Evolutionary conservation across 2,329 filamentous ascomycete genomes (phyloP).

Genomic region (Coniochaeta sp.): DNA sequence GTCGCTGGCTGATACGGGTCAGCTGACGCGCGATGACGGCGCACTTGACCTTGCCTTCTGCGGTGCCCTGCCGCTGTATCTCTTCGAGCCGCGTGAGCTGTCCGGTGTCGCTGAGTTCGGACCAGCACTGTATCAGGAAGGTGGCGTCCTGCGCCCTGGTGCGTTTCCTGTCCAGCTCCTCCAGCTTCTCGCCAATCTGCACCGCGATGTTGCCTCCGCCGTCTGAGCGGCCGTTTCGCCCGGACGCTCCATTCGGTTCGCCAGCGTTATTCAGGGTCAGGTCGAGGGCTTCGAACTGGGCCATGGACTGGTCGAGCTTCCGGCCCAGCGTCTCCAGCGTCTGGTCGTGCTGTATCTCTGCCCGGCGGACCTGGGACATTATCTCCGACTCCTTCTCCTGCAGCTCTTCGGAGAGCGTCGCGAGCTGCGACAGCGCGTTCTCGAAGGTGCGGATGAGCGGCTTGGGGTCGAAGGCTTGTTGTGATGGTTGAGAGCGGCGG

Average conservation of each 20-base stretch:
- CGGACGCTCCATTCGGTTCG: slow-evolving; percentile 23
- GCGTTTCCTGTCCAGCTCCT: slow-evolving; percentile 89
- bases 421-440: slow-evolving; percentile 61
- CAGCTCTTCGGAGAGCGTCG: slow-evolving; percentile 70
- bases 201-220: slow-evolving; percentile 82
- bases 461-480: slow-evolving; percentile 80
- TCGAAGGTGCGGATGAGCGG: slow-evolving; percentile 95
- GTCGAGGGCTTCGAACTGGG: slow-evolving; percentile 86
- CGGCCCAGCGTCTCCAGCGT: slow-evolving; percentile 81
- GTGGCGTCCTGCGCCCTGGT: slow-evolving; percentile 86
- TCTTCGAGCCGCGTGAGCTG: slow-evolving; percentile 83
- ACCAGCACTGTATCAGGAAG: slow-evolving; percentile 95
- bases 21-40: slow-evolving; percentile 91
- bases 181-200: slow-evolving; percentile 86
- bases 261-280: slow-evolving; percentile 64
- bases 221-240: slow-evolving; percentile 43
- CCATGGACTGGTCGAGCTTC: slow-evolving; percentile 88
- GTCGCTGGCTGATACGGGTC: slow-evolving; percentile 84
- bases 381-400: slow-evolving; percentile 88
- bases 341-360: slow-evolving; percentile 85
- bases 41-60: slow-evolving; percentile 88
- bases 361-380: slow-evolving; percentile 79
- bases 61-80: slow-evolving; percentile 73
- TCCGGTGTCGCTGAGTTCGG: slow-evolving; percentile 85
- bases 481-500: slow-evolving; percentile 65